These are phyloP conservation scores for Ambispora gerdemannii DNA, from an alignment of 192 early-diverging fungal species.

Conservation along the genomic window DNA sequence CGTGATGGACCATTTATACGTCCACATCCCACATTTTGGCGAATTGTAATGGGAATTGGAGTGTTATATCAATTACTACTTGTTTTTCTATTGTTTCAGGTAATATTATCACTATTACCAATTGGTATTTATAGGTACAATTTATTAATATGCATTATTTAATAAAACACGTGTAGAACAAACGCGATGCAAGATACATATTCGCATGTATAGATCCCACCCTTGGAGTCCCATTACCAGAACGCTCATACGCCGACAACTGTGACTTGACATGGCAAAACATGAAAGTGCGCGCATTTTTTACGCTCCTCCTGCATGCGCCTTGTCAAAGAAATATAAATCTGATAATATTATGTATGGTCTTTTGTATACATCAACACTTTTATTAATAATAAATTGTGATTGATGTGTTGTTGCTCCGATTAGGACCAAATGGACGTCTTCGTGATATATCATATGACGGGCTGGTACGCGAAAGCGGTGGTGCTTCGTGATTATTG, in stretches of 20 bases:
- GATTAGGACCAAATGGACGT: constrained; percentile 82
- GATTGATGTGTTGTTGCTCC: not conserved
- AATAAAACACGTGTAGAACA: no score
- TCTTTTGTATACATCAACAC: constrained; percentile 24
- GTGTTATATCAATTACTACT: constrained; percentile 88
- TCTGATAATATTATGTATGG: not conserved
- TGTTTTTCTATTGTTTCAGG: constrained; percentile 89
- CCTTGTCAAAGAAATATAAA: no score
- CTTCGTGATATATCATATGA: constrained; percentile 87
- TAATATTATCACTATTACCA: no score
- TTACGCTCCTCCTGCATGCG: constrained; percentile 7
- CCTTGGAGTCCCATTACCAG: constrained; percentile 80
- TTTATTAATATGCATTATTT: no score
- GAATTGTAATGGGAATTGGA: constrained; percentile 77
- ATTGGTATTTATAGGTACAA: no score
- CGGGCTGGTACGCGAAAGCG: constrained; percentile 94
- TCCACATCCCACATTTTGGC: constrained; percentile 92
- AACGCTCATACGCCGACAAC: constrained; percentile 86
- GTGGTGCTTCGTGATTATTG: constrained; percentile 91
- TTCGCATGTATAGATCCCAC: constrained; percentile 77
- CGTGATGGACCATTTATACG: constrained; percentile 91
- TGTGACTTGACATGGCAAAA: constrained; percentile 79
- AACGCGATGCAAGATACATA: constrained; percentile 75
- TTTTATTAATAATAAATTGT: no score
- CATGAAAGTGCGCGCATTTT: constrained; percentile 53